Percentiles rank a stretch among this genome's conserved stretches.
Evolutionary conservation across 2,329 filamentous ascomycete genomes (phyloP).

Genomic region (Pezicula radicicola): DNA sequence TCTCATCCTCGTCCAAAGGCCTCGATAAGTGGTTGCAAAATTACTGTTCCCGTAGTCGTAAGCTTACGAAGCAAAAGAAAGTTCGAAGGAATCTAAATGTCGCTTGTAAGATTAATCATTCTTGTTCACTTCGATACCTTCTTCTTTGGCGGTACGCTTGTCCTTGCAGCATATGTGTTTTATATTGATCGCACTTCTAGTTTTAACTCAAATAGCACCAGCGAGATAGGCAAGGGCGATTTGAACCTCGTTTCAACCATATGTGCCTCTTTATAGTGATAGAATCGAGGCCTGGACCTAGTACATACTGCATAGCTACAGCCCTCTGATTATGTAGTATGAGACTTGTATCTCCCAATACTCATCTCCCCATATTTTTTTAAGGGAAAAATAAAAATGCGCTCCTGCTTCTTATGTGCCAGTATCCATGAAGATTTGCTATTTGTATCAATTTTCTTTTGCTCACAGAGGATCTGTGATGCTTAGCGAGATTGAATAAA

Average conservation of each 20-base stretch:
- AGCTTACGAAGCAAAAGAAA: conserved; percentile 50
- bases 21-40: conserved; percentile 1
- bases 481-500: no score
- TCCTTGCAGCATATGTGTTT: conserved; percentile 63
- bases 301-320: neutral
- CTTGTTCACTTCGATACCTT: conserved; percentile 55
- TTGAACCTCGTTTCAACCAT: conserved; percentile 6
- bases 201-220: conserved; percentile 40
- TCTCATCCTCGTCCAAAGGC: conserved; percentile 38
- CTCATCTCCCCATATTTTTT: no score
- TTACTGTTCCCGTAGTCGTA: conserved; percentile 1
- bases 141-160: conserved; percentile 55
- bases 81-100: conserved; percentile 44
- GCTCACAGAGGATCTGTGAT: no score
- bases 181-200: conserved; percentile 49
- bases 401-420: no score
- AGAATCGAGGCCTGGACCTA: neutral
- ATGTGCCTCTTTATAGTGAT: neutral
- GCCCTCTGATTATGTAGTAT: neutral
- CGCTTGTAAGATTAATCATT: conserved; percentile 53
- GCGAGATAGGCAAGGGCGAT: conserved; percentile 26
- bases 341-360: neutral
- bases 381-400: no score
- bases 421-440: no score
- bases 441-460: no score